phyloP scores from a whole-genome alignment of 179 eudicot genomes.

The Camellia oleifera region DNA sequence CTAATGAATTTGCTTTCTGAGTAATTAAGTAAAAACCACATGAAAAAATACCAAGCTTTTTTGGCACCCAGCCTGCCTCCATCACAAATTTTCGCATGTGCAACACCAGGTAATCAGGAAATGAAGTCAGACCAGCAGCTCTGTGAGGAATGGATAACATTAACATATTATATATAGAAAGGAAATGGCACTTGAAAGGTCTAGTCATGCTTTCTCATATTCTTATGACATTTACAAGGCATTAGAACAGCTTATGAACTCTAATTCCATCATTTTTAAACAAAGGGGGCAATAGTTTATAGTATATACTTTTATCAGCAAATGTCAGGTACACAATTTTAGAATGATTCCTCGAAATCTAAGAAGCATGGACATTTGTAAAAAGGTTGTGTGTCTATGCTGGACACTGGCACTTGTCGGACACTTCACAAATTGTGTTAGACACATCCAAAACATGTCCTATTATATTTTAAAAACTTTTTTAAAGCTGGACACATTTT shows the following conservation, averaged over 20 bases:
- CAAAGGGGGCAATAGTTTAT: not conserved
- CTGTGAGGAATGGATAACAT: constrained; percentile 31
- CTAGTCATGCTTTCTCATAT: not conserved
- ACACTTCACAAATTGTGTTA: too few species aligned
- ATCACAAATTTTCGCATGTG: constrained; percentile 96
- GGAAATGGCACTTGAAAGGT: not conserved
- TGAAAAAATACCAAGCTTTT: constrained; percentile 69
- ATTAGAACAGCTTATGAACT: not conserved
- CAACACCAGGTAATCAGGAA: constrained; percentile 94
- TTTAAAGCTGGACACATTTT: too few species aligned
- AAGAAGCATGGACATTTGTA: too few species aligned
- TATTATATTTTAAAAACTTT: too few species aligned
- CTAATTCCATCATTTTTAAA: not conserved
- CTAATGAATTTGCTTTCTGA: not conserved
- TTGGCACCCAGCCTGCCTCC: constrained; percentile 99
- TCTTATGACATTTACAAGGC: not conserved
- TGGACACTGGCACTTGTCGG: too few species aligned
- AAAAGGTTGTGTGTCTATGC: too few species aligned
- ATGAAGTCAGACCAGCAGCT: constrained; percentile 88
- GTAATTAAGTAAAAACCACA: not conserved
- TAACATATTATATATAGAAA: constrained; percentile 1
- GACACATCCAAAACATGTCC: too few species aligned
- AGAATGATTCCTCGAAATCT: not conserved
- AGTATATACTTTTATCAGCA: not conserved
- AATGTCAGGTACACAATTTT: not conserved